Conservation (phyloP, 352 stramenopile species). For the Saprolegnia parasitica region DNA sequence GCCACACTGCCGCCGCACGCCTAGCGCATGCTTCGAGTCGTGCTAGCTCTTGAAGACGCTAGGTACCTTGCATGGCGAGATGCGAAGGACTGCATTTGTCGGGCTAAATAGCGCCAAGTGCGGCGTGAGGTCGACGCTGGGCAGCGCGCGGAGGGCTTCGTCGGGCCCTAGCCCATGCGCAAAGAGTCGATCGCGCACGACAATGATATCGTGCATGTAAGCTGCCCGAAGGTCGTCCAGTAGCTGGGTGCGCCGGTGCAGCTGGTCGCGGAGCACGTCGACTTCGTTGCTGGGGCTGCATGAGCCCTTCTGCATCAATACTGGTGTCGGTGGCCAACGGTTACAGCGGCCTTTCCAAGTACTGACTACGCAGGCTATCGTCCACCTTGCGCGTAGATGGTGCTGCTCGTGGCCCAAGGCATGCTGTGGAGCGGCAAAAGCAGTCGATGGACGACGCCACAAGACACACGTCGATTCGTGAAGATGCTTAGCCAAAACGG, state of each 20-base stretch:
- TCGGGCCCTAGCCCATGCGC: slow-evolving; percentile 4
- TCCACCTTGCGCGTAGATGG: too few relatives aligned
- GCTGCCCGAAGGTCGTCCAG: slow-evolving; percentile 14
- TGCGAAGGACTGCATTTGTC: not conserved
- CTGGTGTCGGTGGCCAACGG: too few relatives aligned
- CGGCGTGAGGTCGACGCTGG: slow-evolving; percentile 12
- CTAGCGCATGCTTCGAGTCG: not conserved
- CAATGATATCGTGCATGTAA: slow-evolving; percentile 18
- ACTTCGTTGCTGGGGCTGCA: not conserved
- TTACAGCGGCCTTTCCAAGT: too few relatives aligned
- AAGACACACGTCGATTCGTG: too few relatives aligned
- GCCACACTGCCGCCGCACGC: slow-evolving; percentile 4
- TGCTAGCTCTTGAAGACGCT: not conserved
- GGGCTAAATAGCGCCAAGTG: slow-evolving; percentile 21
- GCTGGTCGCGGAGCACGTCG: slow-evolving; percentile 3
- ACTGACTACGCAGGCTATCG: too few relatives aligned
- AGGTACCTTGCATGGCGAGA: slow-evolving; percentile 10
- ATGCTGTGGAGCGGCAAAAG: too few relatives aligned
- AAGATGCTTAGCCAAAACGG: too few relatives aligned
- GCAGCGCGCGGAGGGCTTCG: slow-evolving; percentile 3
- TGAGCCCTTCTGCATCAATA: too few relatives aligned
- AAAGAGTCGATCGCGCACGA: slow-evolving; percentile 12
- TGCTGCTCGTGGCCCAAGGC: too few relatives aligned
- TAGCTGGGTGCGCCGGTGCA: slow-evolving; percentile 19
- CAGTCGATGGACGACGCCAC: too few relatives aligned